Evolutionary conservation across 345 rosid species (phyloP).

Genomic region (Chamaenerion angustifolium): DNA sequence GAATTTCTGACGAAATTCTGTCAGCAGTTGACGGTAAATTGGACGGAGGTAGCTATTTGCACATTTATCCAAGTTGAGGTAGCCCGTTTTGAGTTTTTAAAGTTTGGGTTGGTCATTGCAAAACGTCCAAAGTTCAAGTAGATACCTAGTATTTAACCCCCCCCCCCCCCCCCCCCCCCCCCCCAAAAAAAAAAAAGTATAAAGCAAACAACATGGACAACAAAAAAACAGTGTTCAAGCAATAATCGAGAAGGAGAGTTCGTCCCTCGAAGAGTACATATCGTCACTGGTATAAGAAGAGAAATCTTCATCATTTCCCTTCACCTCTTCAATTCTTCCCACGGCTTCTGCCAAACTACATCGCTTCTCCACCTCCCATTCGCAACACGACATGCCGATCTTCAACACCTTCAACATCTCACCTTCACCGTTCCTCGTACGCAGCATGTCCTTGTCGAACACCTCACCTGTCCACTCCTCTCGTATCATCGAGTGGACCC

Average conservation of each 20-base stretch:
- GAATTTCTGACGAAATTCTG: no score
- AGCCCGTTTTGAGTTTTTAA: no score
- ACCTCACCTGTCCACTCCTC: conserved; percentile 82
- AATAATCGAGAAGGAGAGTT: conserved; percentile 32
- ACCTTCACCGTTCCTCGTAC: conserved; percentile 45
- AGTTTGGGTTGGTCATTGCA: no score
- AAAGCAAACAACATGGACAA: no score
- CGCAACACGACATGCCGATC: conserved; percentile 78
- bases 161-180: no score
- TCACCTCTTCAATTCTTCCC: conserved; percentile 40
- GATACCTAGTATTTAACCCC: no score
- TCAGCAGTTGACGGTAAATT: no score
- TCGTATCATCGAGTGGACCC: conserved; percentile 70
- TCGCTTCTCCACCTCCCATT: conserved; percentile 57
- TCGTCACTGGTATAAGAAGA: conserved; percentile 53
- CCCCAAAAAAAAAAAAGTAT: no score
- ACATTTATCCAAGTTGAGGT: no score
- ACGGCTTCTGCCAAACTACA: conserved; percentile 52
- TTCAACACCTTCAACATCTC: conserved; percentile 72
- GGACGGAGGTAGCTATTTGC: no score
- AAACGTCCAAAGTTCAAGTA: no score
- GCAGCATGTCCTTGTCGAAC: conserved; percentile 64
- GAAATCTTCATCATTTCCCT: conserved; percentile 30
- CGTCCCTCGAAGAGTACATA: conserved; percentile 38
- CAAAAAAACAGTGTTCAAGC: no score